Conservation (phyloP, 257 asterid genomes). For the Solanum pimpinellifolium region DNA sequence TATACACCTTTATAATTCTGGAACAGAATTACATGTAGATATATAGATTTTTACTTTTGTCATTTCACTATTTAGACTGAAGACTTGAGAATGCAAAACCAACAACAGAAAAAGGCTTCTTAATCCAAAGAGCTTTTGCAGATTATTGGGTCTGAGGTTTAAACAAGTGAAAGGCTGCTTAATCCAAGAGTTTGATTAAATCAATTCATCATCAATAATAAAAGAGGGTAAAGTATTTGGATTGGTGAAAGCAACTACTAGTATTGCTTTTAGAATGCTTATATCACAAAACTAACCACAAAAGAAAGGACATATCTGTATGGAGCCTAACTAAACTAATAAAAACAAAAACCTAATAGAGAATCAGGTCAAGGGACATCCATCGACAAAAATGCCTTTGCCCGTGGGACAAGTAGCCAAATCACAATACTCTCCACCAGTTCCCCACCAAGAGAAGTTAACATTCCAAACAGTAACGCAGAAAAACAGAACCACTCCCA, state of each 20-base stretch:
- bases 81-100: neutral
- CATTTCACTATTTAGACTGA: neutral
- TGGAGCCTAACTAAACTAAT: neutral
- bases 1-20: neutral
- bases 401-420: slow-evolving; percentile 57
- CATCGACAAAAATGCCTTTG: slow-evolving; percentile 36
- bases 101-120: neutral
- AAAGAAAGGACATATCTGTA: neutral
- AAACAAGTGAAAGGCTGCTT: neutral
- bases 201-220: neutral
- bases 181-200: neutral
- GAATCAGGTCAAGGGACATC: slow-evolving; percentile 40
- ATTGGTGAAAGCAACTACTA: neutral
- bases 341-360: neutral
- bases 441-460: slow-evolving; percentile 49
- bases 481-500: slow-evolving; percentile 50
- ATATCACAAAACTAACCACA: neutral
- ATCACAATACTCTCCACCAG: slow-evolving; percentile 35
- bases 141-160: neutral
- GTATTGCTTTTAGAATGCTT: neutral
- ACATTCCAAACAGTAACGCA: slow-evolving; percentile 6
- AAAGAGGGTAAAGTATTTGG: neutral
- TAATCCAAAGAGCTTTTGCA: neutral
- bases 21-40: neutral
- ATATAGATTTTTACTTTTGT: neutral